A percentile compares a stretch with the other conserved stretches of the same genome.
These are phyloP conservation scores for Pseudogymnoascus destructans DNA, from an alignment of 2,329 filamentous ascomycete genomes.

Conservation along the genomic window DNA sequence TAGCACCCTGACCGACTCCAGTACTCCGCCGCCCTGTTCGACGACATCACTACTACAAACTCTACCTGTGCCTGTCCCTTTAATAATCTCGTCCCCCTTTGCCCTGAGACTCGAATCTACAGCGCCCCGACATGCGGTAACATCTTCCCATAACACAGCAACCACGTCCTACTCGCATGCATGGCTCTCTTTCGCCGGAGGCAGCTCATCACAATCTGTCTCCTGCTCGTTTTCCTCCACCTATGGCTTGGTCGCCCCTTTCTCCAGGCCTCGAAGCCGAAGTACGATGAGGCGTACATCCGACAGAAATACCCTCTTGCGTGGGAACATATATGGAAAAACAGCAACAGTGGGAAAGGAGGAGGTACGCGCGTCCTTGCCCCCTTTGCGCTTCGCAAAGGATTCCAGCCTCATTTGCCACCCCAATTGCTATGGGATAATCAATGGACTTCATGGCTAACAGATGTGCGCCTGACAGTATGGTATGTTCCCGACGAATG, in stretches of 20 bases:
- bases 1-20: too few relatives aligned
- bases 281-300: not conserved
- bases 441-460: not conserved
- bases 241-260: slow-evolving; percentile 2
- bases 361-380: not conserved
- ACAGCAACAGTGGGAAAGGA: not conserved
- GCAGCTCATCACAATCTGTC: not conserved
- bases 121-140: not conserved
- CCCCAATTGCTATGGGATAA: not conserved
- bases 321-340: not conserved
- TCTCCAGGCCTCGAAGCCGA: not conserved
- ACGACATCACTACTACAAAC: not conserved
- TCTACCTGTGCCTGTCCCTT: not conserved
- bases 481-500: slow-evolving; percentile 10
- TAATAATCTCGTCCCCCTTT: not conserved
- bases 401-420: not conserved
- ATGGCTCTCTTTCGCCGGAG: not conserved
- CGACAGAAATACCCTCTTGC: not conserved
- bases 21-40: not conserved
- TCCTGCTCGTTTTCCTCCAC: not conserved
- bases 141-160: not conserved
- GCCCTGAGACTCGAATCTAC: not conserved
- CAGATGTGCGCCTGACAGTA: not conserved
- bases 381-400: not conserved
- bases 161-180: not conserved